These are phyloP conservation scores for Mortierella hygrophila DNA, from an alignment of 192 early-diverging fungal genomes.

Conservation along the genomic window DNA sequence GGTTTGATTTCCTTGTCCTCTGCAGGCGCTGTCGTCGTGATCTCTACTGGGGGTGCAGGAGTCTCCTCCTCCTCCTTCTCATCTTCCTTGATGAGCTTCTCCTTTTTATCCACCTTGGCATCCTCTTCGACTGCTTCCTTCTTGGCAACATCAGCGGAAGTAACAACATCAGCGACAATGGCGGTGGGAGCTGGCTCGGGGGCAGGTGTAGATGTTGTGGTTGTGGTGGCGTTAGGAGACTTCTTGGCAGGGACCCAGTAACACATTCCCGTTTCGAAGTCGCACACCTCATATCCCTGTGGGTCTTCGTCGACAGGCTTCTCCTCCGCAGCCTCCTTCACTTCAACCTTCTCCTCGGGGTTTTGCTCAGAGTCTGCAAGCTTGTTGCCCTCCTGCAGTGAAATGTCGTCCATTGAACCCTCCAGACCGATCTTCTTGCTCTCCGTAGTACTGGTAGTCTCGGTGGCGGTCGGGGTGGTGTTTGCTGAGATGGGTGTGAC, in stretches of 20 bases:
- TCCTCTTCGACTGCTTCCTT: neutral
- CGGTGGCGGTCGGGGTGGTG: neutral
- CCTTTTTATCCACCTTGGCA: neutral
- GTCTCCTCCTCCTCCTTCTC: neutral
- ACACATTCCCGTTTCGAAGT: constrained; percentile 39
- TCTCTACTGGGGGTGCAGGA: neutral
- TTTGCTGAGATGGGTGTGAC: neutral
- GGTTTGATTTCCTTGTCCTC: neutral
- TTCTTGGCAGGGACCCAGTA: constrained; percentile 49
- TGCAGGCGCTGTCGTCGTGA: neutral
- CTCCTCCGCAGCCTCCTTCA: neutral
- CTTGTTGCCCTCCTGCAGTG: neutral
- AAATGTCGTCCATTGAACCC: neutral
- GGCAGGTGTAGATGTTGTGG: neutral
- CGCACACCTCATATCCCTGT: constrained; percentile 47
- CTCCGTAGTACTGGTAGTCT: neutral
- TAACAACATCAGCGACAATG: neutral
- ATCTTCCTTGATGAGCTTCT: neutral
- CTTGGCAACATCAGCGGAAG: neutral
- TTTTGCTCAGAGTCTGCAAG: neutral
- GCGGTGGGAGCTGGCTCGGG: neutral
- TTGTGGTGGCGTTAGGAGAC: neutral
- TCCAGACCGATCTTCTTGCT: neutral
- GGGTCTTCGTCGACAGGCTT: constrained; percentile 14
- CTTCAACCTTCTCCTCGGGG: neutral